Conservation (phyloP, 257 asterid genomes). For the Handroanthus guayacan region DNA sequence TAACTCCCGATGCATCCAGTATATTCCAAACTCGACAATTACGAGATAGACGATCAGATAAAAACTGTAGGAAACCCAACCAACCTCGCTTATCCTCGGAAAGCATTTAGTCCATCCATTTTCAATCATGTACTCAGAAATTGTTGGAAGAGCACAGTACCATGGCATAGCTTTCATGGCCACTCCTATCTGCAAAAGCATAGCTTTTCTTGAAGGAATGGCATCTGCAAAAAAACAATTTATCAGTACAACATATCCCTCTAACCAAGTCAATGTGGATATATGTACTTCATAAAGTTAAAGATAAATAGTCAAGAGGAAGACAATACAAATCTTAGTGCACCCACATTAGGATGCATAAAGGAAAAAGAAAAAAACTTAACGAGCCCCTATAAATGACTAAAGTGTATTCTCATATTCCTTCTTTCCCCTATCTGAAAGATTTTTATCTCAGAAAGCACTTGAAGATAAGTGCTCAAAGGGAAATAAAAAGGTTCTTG, state of each 20-base stretch:
- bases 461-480: no score
- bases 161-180: conserved; percentile 99
- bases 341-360: neutral
- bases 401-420: no score
- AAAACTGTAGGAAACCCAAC: conserved; percentile 61
- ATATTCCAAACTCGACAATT: conserved; percentile 89
- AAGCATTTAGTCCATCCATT: conserved; percentile 89
- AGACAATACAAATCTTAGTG: neutral
- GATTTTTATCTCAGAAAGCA: no score
- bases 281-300: neutral
- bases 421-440: no score
- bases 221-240: conserved; percentile 62
- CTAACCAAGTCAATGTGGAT: conserved; percentile 14
- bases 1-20: conserved; percentile 97
- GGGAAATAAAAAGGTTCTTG: no score
- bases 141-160: conserved; percentile 79
- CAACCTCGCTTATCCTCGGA: conserved; percentile 71
- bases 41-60: conserved; percentile 65
- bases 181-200: conserved; percentile 92
- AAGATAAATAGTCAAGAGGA: conserved; percentile 6
- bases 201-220: conserved; percentile 80
- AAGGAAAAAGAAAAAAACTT: neutral
- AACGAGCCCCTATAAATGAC: neutral
- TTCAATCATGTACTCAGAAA: conserved; percentile 92
- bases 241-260: conserved; percentile 34